Evolutionary conservation across 2,329 filamentous ascomycete genomes (phyloP), one percentile per base, ranked within the genome.

Genomic region (Phialocephala sp.): DNA sequence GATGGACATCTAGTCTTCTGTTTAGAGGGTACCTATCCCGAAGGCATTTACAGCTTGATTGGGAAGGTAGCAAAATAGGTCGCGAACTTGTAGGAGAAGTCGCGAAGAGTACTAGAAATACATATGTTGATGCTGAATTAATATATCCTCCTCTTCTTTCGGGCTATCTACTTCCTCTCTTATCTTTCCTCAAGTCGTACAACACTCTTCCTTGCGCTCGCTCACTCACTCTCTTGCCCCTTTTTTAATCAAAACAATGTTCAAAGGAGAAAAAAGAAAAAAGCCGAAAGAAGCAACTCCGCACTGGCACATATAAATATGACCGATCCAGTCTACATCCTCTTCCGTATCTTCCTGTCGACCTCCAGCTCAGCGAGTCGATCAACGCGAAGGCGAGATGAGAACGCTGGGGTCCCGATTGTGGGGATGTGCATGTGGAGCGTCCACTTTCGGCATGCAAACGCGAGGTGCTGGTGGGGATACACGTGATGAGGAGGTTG

Each of bases 1-100:
- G 8, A 72, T 59, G 4, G 69, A 68, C 65, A n/a, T 18, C 27
- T 27, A n/a, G 14, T 54, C 50, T 6, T 54, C 50, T 18, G 50
- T 35, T 35, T 12, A 54, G 4, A 54, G 4, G 24, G 50, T 35
- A 2, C 50, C 24, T 22, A 54, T 54, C 12, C 18, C 18, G 24
- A 18, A 15, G 24, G 5, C 15, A 32, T 11, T 35, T 1, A 15
- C 3, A n/a, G n/a, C n/a, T n/a, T n/a, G n/a, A n/a, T n/a, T n/a
- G n/a, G n/a, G n/a, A n/a, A n/a, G n/a, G n/a, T n/a, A n/a, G n/a
- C n/a, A n/a, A n/a, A n/a, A n/a, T n/a, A 32, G 50, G 45, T 6
- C 15, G 2, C 1, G 15, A 6, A 43, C 18, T 43, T n/a, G 41
- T 4, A 24, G 22, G 15, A 24, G 20, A 20, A 2, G 24, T 24